phyloP scores from a whole-genome alignment of 768 basidiomycete genomes.

The Russula sp. region DNA sequence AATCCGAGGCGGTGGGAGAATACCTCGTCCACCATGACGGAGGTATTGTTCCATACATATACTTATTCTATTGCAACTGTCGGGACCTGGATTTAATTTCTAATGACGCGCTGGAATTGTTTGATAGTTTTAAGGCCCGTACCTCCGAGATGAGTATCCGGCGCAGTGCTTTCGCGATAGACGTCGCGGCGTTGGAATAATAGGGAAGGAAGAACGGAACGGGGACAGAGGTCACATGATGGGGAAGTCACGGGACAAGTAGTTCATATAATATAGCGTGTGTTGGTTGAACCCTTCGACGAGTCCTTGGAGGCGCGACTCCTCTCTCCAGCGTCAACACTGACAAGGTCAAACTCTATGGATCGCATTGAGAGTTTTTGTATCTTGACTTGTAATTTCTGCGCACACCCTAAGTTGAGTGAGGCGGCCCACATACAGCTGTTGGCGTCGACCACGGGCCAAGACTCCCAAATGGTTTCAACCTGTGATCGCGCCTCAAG shows the following conservation, averaged over 20 bases:
- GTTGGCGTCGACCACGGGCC: constrained; percentile 11
- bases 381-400: constrained; percentile 71
- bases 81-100: constrained; percentile 56
- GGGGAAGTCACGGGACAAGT: too few relatives aligned
- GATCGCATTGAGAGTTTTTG: constrained; percentile 75
- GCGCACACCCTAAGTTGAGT: constrained; percentile 29
- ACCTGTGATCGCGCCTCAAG: constrained; percentile 50
- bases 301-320: too few relatives aligned
- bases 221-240: too few relatives aligned
- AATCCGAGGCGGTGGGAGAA: constrained; percentile 89
- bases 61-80: constrained; percentile 86
- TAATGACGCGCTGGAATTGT: neutral
- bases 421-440: constrained; percentile 21
- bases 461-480: constrained; percentile 34
- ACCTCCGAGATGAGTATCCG: constrained; percentile 94
- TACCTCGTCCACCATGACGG: constrained; percentile 90
- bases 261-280: too few relatives aligned
- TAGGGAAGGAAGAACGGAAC: too few relatives aligned
- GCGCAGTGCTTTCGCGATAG: constrained; percentile 91
- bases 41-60: constrained; percentile 93
- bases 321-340: constrained; percentile 63
- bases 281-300: too few relatives aligned
- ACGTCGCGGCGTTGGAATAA: constrained; percentile 25
- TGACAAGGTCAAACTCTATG: constrained; percentile 92
- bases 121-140: constrained; percentile 21